Percentiles rank a stretch among this genome's conserved stretches.
Evolutionary conservation across 1,139 yeast species (phyloP).

Genomic region (Blastobotrys persicus): DNA sequence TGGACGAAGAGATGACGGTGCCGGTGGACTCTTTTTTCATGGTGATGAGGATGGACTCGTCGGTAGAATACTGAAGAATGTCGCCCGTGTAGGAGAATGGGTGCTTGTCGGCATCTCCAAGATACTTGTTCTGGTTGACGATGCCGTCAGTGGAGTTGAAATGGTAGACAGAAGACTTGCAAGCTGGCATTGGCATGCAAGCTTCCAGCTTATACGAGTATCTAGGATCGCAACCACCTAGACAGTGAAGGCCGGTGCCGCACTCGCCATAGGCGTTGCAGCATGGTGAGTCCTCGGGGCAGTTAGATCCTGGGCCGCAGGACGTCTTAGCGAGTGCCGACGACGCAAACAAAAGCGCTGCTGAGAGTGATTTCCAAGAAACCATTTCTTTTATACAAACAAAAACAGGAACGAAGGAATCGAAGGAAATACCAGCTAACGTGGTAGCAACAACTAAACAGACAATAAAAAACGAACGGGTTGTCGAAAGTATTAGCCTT

Average conservation of each 20-base stretch:
- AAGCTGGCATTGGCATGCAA: constrained; percentile 66
- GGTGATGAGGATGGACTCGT: constrained; percentile 57
- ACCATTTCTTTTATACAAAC: constrained; percentile 13
- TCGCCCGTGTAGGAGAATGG: constrained; percentile 80
- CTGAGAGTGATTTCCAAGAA: constrained; percentile 15
- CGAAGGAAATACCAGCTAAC: too few species aligned
- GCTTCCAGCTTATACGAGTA: constrained; percentile 57
- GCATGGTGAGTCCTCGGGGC: constrained; percentile 74
- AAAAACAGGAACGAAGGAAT: constrained; percentile 3
- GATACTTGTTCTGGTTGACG: constrained; percentile 47
- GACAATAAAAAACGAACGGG: neutral
- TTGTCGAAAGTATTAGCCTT: too few species aligned
- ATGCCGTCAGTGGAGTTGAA: constrained; percentile 36
- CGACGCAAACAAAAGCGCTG: constrained; percentile 17
- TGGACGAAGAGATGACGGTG: constrained; percentile 75
- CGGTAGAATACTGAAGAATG: constrained; percentile 43
- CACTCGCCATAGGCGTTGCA: constrained; percentile 77
- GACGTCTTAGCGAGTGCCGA: constrained; percentile 44
- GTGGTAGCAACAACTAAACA: neutral
- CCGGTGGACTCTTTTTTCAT: constrained; percentile 79
- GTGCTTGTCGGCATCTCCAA: constrained; percentile 66
- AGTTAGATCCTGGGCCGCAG: constrained; percentile 34
- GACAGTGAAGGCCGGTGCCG: constrained; percentile 75
- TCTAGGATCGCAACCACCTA: constrained; percentile 78
- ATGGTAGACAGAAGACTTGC: constrained; percentile 33